Evolutionary conservation across 805 yeast genomes (phyloP).

Genomic region (Kodamaea hsintzibuensis): DNA sequence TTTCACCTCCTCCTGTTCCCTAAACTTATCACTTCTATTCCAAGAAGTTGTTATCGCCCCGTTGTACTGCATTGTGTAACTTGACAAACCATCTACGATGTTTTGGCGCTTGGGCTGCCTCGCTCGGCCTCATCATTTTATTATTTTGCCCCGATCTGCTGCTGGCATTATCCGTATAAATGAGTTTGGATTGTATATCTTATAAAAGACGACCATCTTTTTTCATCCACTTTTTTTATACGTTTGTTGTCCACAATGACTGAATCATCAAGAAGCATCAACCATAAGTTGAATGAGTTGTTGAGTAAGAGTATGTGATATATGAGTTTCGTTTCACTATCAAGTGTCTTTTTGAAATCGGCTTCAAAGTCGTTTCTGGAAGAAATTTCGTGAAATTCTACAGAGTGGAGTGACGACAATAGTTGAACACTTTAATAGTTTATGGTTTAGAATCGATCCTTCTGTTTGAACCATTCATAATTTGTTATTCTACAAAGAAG

Average conservation of each 20-base stretch:
- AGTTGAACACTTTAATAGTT: background rate
- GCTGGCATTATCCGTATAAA: constrained; percentile 3
- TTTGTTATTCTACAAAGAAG: too few relatives aligned
- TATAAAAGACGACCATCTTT: background rate
- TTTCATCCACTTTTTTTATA: background rate
- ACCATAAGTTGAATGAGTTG: constrained; percentile 45
- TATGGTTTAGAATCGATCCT: too few relatives aligned
- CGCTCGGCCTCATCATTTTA: constrained; percentile 1
- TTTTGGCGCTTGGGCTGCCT: constrained; percentile 3
- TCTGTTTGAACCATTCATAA: too few relatives aligned
- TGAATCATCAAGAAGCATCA: constrained; percentile 43
- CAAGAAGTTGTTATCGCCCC: background rate
- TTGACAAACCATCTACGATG: constrained; percentile 1
- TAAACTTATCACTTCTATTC: background rate
- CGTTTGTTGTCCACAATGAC: constrained; percentile 24
- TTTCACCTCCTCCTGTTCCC: background rate
- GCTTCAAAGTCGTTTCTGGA: background rate
- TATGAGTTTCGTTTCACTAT: background rate
- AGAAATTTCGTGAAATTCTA: background rate
- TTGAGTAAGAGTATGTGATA: constrained; percentile 35
- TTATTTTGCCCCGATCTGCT: constrained; percentile 4
- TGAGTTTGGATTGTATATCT: background rate
- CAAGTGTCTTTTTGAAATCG: too few relatives aligned
- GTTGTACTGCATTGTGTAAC: constrained; percentile 1
- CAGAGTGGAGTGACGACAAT: background rate